Evolutionary conservation across 2,329 filamentous ascomycete genomes (phyloP), one percentile per base, ranked within the genome.

Genomic region (Eurotiales sp.): DNA sequence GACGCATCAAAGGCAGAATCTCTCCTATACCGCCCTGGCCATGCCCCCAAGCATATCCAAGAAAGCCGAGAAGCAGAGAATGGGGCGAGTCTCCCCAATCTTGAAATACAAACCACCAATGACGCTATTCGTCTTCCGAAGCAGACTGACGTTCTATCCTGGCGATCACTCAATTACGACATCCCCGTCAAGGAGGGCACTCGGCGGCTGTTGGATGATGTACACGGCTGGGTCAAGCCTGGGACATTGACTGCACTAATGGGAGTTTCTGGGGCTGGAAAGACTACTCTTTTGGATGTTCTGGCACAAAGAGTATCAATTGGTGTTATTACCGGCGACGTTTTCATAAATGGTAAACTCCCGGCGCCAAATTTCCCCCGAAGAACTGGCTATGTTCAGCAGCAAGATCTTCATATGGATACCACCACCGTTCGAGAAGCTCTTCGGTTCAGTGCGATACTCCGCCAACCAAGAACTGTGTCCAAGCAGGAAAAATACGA

Each of bases 351-450:
- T 55, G 83, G 83, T 3, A 77, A 71, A 51, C 73, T 76, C 0
- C 72, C 79, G 0, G 79, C 82, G 55, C 68, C 69, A 5, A 79
- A 76, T 43, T 86, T 86, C 56, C 82, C 85, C 53, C 74, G 84
- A 6, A 83, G 83, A 62, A 85, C 81, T 0, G 84, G 84, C 0
- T 86, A 86, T 58, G 83, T 84, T 0, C 83, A 86, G 57, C 83
- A 86, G 52, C 82, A 86, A 64, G 83, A 88, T 77, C 77, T 96
- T 6, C 91, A 96, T 66, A 77, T 95, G 32, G 77, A 84, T 29
- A 95, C 90, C 0, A 84, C 85, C 0, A 96, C 91, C 3, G 90
- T 96, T 36, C 83, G 91, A 52, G 91, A 96, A 68, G 89, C 90
- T 4, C 77, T 96, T 10, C 83, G 83, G 57, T 96, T 96, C 69